Evolutionary conservation across 2,329 filamentous ascomycete species (phyloP), one percentile per base, ranked within the genome.

Genomic region (Ophiosphaerella herpotricha): DNA sequence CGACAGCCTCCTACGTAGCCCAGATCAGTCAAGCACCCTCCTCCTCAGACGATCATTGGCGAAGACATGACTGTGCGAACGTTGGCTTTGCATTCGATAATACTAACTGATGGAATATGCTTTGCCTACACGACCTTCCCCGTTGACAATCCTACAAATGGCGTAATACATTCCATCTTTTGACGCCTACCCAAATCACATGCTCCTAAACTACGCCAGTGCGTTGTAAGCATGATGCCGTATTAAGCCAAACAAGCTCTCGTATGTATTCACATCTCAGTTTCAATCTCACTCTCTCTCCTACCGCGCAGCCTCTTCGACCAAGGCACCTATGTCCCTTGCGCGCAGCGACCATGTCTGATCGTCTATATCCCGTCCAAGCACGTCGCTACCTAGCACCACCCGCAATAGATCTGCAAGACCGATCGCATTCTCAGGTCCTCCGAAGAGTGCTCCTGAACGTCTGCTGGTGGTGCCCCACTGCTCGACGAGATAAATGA

Each of bases 391-490:
- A 48, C 76, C 74, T 32, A 77, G 71, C 33, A 84, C 61, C 45
- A 79, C 67, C 14, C 67, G 57, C 46, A 75, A 44, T 23, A 66
- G 55, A 34, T 75, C 72, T 11, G 63, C 58, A 7, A 78, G 70
- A 21, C 72, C 70, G 35, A 76, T 73, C 3, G 82, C 81, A 54
- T 84, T 83, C 46, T 80, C 77, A 35, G 85, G 82, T 43, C 82
- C 82, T 11, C 85, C 85, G 60, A 86, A 87, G 9, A 83, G 67
- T 6, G 77, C 70, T 2, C 80, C 79, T 8, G 78, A 74, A 23
- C 82, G 75, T 50, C 81, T 75, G 41, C 80, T 84, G 12, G 82
- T 77, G 42, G 79, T 74, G 57, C 80, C 83, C 87, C 87, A 90
- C 47, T 78, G 75, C 48, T 80, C 75, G 4, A 85, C 76, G 3